phyloP scores from a whole-genome alignment of 1,284 basidiomycete species.

The Ustilago xerochloae region DNA sequence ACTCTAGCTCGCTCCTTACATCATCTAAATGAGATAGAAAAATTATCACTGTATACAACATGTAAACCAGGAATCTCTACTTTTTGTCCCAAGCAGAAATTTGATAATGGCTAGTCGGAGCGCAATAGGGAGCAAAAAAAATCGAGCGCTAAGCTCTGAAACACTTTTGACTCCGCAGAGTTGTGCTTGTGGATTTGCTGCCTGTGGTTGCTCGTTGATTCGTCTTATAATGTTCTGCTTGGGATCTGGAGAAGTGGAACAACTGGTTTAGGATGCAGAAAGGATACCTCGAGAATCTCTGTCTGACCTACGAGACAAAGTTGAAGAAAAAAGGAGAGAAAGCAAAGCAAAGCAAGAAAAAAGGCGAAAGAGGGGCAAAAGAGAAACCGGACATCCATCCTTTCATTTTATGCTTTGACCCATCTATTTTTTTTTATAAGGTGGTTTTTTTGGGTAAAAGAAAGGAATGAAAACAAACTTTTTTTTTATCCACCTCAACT shows the following conservation, averaged over 20 bases:
- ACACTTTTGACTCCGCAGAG: conserved; percentile 8
- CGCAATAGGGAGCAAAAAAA: background rate
- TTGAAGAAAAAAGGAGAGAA: background rate
- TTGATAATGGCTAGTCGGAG: background rate
- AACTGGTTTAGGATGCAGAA: too few species aligned
- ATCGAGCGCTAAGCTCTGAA: conserved; percentile 21
- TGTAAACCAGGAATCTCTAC: background rate
- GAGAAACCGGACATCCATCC: too few species aligned
- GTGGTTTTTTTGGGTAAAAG: background rate
- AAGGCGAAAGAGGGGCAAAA: background rate
- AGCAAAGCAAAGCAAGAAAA: background rate
- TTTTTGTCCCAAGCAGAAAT: background rate
- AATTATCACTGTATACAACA: background rate
- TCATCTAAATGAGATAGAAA: background rate
- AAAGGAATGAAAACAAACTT: background rate
- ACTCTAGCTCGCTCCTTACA: background rate
- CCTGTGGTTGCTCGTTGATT: too few species aligned
- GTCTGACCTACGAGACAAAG: background rate
- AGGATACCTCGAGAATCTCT: background rate
- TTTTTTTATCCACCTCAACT: background rate
- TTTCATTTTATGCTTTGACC: background rate
- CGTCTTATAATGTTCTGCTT: too few species aligned
- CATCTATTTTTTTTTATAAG: too few species aligned
- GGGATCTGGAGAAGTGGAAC: too few species aligned
- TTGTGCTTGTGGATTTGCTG: background rate